A percentile compares a stretch with the other conserved stretches of the same genome.
These are phyloP conservation scores for Phialophora chinensis DNA, from an alignment of 2,329 filamentous ascomycete genomes.

Conservation along the genomic window DNA sequence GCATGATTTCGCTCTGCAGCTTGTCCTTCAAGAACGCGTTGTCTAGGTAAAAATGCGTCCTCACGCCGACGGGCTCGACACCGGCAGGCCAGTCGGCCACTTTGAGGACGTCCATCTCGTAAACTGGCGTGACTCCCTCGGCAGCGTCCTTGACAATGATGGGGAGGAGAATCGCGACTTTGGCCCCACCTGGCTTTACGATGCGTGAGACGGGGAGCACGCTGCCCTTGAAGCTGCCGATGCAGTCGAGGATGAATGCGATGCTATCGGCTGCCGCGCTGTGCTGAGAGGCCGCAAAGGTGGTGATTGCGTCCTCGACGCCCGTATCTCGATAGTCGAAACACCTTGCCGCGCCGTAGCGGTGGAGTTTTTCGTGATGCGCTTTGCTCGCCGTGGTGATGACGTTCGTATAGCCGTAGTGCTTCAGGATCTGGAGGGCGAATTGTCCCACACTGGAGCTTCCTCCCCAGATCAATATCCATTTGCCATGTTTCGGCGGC, in stretches of 20 bases:
- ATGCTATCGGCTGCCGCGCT: constrained; percentile 38
- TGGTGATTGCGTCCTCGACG: constrained; percentile 35
- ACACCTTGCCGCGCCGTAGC: constrained; percentile 40
- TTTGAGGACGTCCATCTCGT: constrained; percentile 59
- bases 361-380: constrained; percentile 43
- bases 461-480: constrained; percentile 48
- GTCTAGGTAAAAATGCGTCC: constrained; percentile 61
- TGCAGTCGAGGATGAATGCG: constrained; percentile 62
- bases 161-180: constrained; percentile 65
- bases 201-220: constrained; percentile 59
- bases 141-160: constrained; percentile 63
- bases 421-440: constrained; percentile 45
- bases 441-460: constrained; percentile 47
- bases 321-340: constrained; percentile 44
- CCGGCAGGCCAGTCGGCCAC: constrained; percentile 59
- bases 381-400: constrained; percentile 44
- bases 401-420: constrained; percentile 45
- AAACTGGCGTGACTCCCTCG: constrained; percentile 55
- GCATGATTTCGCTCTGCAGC: constrained; percentile 62
- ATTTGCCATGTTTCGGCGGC: constrained; percentile 43
- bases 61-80: constrained; percentile 60
- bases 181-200: constrained; percentile 53
- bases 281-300: constrained; percentile 31
- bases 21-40: constrained; percentile 63
- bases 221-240: constrained; percentile 57